Evolutionary conservation across 2,329 filamentous ascomycete species (phyloP), one percentile per base, ranked within the genome.

Genomic region (Cadophora sp.): DNA sequence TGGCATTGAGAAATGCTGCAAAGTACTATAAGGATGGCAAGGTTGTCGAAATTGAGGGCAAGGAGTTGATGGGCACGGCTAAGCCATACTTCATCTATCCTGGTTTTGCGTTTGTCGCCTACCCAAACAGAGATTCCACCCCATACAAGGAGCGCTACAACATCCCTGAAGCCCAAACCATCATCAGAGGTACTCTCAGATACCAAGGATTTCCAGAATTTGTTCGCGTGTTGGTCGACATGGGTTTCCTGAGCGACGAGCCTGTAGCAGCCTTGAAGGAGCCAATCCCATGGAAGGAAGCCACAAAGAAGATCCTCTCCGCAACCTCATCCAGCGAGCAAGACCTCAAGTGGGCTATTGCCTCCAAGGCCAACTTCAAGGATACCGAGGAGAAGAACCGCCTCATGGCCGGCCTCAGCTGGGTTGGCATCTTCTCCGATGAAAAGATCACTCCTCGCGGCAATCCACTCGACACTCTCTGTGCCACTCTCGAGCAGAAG

Each of bases 21-120:
- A 93, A 87, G 75, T 94, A 89, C 84, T 95, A 90, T 82, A 83
- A 94, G 80, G 91, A 92, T 73, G 94, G 94, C 76, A 87, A 94
- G 83, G 81, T 91, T 72, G 87, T 91, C 74, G 85, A 89, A 66
- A 85, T 94, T 37, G 81, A 82, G 7, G 86, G 87, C 37, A 82
- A 84, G 73, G 91, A 94, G 51, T 86, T 97, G 70, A 98, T 97
- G 95, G 90, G 83, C 70, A 88, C 87, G 61, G 93, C 94, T 50
- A 95, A 97, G 86, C 92, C 93, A 61, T 97, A 97, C 86, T 89
- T 87, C 81, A 96, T 95, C 84, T 97, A 94, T 84, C 92, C 92
- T 43, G 92, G 93, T 68, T 97, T 90, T 80, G 90, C 91, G 62
- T 95, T 97, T 76, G 94, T 97, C 74, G 93, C 91, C 51, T 98